Percentiles rank a stretch among this genome's conserved stretches.
phyloP scores from a whole-genome alignment of 495 filamentous ascomycete species.

The Aspergillus funiculosus region DNA sequence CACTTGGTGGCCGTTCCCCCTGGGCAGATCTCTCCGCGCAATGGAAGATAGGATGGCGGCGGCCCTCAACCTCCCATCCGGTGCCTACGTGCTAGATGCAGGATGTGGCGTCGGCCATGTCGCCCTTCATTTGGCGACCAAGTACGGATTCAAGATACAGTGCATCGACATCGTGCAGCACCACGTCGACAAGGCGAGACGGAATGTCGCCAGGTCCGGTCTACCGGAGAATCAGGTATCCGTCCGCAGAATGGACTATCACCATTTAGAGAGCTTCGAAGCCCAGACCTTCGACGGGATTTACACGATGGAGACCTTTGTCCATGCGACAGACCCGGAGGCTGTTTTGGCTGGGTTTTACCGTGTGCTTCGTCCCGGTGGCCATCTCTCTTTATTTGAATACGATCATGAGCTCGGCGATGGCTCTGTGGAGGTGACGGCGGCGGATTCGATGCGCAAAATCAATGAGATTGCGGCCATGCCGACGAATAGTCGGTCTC shows the following conservation, averaged over 20 bases:
- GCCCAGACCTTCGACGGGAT: constrained; percentile 43
- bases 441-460: constrained; percentile 28
- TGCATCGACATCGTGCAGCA: constrained; percentile 48
- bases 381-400: constrained; percentile 43
- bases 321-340: constrained; percentile 49
- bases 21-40: constrained; percentile 31
- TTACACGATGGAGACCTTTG: constrained; percentile 57
- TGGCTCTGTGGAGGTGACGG: constrained; percentile 27
- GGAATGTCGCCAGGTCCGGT: constrained; percentile 35
- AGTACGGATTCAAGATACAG: constrained; percentile 35
- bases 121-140: constrained; percentile 41
- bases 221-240: constrained; percentile 32
- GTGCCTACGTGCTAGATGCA: constrained; percentile 44
- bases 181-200: constrained; percentile 42
- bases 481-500: constrained; percentile 38
- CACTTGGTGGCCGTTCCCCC: constrained; percentile 47
- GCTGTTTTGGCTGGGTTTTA: constrained; percentile 43
- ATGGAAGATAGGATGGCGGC: constrained; percentile 47
- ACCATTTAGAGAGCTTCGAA: constrained; percentile 40
- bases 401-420: constrained; percentile 41
- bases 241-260: constrained; percentile 47
- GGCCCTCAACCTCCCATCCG: constrained; percentile 32
- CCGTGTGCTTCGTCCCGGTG: constrained; percentile 45
- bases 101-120: constrained; percentile 49
- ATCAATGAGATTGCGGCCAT: constrained; percentile 44